phyloP scores from a whole-genome alignment of 2,329 filamentous ascomycete species.

The Delphinella strobiligena region DNA sequence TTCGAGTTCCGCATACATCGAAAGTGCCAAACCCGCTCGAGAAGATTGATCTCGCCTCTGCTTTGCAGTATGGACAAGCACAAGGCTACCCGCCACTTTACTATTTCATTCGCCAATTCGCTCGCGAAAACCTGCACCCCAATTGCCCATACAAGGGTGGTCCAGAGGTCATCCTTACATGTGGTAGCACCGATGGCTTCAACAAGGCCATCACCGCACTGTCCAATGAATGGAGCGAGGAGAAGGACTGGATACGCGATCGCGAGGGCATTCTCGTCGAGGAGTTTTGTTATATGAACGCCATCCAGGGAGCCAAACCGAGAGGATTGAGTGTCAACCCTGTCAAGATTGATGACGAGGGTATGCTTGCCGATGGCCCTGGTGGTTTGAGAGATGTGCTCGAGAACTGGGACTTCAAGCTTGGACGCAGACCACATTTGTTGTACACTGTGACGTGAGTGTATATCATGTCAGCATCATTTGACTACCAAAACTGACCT shows the following conservation, averaged over 20 bases:
- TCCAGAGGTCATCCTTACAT: constrained; percentile 66
- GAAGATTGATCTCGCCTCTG: constrained; percentile 70
- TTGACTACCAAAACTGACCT: constrained; percentile 6
- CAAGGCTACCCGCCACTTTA: constrained; percentile 70
- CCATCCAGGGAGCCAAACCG: constrained; percentile 54
- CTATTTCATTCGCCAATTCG: constrained; percentile 68
- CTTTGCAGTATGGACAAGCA: constrained; percentile 77
- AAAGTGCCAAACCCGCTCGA: constrained; percentile 45
- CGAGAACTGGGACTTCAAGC: constrained; percentile 65
- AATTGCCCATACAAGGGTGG: constrained; percentile 67
- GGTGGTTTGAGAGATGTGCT: constrained; percentile 69
- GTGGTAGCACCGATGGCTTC: constrained; percentile 78
- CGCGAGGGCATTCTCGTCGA: constrained; percentile 71
- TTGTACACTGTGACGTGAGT: constrained; percentile 84
- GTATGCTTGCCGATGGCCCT: constrained; percentile 62
- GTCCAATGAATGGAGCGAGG: constrained; percentile 61
- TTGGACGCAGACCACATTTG: constrained; percentile 66
- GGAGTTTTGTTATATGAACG: constrained; percentile 69
- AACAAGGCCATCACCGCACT: constrained; percentile 65
- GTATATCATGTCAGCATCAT: not conserved
- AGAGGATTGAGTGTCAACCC: constrained; percentile 61
- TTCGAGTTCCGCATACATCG: constrained; percentile 61
- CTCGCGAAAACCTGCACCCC: constrained; percentile 64
- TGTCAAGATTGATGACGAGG: constrained; percentile 64
- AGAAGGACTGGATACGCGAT: constrained; percentile 53